phyloP scores from a whole-genome alignment of 2,329 filamentous ascomycete species.

The Penicillium psychrosexuale region DNA sequence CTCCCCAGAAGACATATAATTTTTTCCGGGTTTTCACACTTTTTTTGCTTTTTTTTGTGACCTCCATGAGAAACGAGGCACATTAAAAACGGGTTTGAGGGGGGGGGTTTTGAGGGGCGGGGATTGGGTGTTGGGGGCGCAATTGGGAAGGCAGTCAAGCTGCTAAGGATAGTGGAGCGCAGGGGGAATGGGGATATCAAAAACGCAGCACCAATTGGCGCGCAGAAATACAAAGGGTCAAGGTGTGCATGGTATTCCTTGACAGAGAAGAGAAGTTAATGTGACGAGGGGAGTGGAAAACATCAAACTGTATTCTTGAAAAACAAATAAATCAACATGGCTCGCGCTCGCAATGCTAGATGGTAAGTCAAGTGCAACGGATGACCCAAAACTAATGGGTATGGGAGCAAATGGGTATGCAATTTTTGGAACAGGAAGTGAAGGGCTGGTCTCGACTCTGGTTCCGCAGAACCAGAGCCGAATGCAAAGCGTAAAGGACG shows the following conservation, averaged over 20 bases:
- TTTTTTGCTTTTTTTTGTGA: constrained; percentile 31
- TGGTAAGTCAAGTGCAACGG: constrained; percentile 38
- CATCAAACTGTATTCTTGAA: constrained; percentile 17
- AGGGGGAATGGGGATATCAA: constrained; percentile 14
- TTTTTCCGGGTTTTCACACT: constrained; percentile 27
- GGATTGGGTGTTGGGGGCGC: neutral
- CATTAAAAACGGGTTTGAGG: constrained; percentile 22
- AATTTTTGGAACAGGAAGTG: constrained; percentile 31
- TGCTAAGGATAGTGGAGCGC: constrained; percentile 23
- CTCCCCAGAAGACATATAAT: constrained; percentile 18
- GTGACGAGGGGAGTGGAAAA: constrained; percentile 7
- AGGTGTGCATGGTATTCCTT: constrained; percentile 12
- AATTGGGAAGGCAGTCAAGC: constrained; percentile 12
- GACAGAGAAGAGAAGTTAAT: constrained; percentile 19
- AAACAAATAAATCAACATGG: constrained; percentile 32
- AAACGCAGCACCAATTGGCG: constrained; percentile 24
- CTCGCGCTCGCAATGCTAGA: constrained; percentile 49
- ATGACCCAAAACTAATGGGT: constrained; percentile 29
- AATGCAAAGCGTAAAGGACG: constrained; percentile 22
- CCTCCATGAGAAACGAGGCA: constrained; percentile 19
- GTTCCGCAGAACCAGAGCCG: constrained; percentile 16
- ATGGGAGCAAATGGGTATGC: constrained; percentile 37
- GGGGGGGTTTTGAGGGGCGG: neutral
- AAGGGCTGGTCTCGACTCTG: constrained; percentile 24
- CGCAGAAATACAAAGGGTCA: constrained; percentile 17